Evolutionary conservation across 2,329 filamentous ascomycete species (phyloP), one percentile per base, ranked within the genome.

Genomic region (Eutypella sp.): DNA sequence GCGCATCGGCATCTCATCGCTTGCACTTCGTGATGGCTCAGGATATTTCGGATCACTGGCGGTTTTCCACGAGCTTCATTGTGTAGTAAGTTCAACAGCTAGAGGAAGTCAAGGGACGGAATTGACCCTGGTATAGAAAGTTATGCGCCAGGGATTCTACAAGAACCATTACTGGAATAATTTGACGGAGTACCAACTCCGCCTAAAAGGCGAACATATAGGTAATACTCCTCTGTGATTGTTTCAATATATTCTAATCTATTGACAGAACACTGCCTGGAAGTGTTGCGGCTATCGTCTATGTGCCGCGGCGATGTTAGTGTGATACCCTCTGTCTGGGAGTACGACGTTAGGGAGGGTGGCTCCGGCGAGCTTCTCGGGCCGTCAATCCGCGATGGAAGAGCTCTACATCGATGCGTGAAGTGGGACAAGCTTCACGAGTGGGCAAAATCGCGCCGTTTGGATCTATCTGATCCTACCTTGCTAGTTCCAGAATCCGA

Each of bases 31-130:
- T 6, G 47, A 46, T 20, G 44, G 44, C 3, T 43, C 47, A 8
- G 47, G 47, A 13, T 49, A 43, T 31, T 15, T 46, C 4, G 47
- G 10, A 11, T 4, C 27, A 5, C 22, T 49, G 18, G 43, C 33
- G 5, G 47, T 43, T 8, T 49, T 43, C 13, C 47, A 49, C 15
- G 43, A 49, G 36, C 33, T 49, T 5, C 47, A 49, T 29, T 49
- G 47, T 23, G 34, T 49, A 3, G 47, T 46, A 48, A 23, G 42
- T 42, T 29, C 6, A n/a, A 5, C 15, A 24, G 6, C 22, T 41
- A 4, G 37, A 2, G 3, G 2, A 41, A 20, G 11, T 4, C 4
- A 13, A 16, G 6, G 6, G 5, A 39, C 7, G 36, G 36, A 39
- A 4, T 39, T 16, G 4, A 16, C 11, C 4, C 5, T 22, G 20